Base-by-base conservation (phyloP, 225 moss, liverwort and hornwort genomes). In the Climacium dendroides region DNA sequence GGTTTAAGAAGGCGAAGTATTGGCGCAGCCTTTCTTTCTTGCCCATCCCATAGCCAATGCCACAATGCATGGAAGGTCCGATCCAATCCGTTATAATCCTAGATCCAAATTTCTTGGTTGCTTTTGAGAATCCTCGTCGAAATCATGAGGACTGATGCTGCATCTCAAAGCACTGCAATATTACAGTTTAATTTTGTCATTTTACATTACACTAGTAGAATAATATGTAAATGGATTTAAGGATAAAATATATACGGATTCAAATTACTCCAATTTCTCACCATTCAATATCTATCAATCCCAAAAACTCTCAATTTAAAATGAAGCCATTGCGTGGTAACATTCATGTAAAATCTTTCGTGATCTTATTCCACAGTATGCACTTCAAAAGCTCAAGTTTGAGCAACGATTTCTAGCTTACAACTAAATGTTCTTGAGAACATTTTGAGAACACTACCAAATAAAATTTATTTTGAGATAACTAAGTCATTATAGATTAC, bases 1-100 rank as follows among this genome's bases (percentile, higher is more conserved):
- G 82, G 32, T 91, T 74, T 9, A 91, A 67, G 78, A 89, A 85
- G 30, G 89, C 87, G 13, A 91, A 87, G 83, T 91, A 91, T 19
- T 54, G 87, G n/a, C 74, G 74, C 12, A 89, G 14, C 54, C 87
- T 82, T 72, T 82, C 87, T 78, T 85, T 87, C 47, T 85, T 87
- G 59, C 91, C 85, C 91, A 89, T 89, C 28, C 78, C 54, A 14
- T 45, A 50, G 66, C 32, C 76, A 80, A n/a, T 48, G 26, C 29
- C 41, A 22, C 72, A 83, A 48, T 71, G 35, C 34, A 30, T 9
- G 18, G 53, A 65, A 45, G 62, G 47, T 60, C 26, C 3, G 20
- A 60, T 60, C 12, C 28, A 39, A 78, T 78, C 28, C 28, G 20
- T 43, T 22, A 7, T 3, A 22, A 10, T 48, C 55, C 8, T 32